These are phyloP conservation scores for Arabidopsis lyrata DNA, from an alignment of 441 rosid genomes.

Conservation along the genomic window DNA sequence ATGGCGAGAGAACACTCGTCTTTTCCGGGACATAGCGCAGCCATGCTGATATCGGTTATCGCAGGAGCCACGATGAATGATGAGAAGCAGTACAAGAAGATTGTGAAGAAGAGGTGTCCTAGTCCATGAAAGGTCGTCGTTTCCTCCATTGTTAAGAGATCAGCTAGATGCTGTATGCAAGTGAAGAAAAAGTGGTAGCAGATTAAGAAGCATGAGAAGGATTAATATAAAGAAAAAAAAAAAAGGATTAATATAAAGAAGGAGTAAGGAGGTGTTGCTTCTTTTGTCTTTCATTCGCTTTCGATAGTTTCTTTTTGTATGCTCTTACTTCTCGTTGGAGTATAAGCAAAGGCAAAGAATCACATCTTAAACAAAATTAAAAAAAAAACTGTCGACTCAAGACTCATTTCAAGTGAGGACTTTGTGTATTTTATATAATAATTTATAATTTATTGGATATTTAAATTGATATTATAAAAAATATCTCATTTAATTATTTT, in stretches of 20 bases:
- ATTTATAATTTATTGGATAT: no score
- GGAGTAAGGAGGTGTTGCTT: slow-evolving; percentile 28
- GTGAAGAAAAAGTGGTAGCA: slow-evolving; percentile 3
- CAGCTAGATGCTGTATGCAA: neutral
- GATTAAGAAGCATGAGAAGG: neutral
- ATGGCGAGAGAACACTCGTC: slow-evolving; percentile 49
- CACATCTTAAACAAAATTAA: slow-evolving; percentile 1
- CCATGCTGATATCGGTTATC: slow-evolving; percentile 48
- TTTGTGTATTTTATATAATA: neutral
- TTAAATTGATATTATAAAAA: no score
- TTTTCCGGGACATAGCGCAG: slow-evolving; percentile 51
- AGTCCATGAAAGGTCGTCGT: slow-evolving; percentile 34
- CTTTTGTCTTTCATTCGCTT: slow-evolving; percentile 29
- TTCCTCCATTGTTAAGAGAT: slow-evolving; percentile 37
- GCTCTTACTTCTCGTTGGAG: slow-evolving; percentile 42
- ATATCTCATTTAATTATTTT: no score
- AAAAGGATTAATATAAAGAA: slow-evolving; percentile 16
- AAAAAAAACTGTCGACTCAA: neutral
- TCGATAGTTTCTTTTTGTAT: slow-evolving; percentile 13
- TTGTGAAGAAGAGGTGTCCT: slow-evolving; percentile 46
- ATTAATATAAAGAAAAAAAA: slow-evolving; percentile 18
- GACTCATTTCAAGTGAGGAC: neutral
- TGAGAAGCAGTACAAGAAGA: slow-evolving; percentile 47
- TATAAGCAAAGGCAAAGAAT: slow-evolving; percentile 23
- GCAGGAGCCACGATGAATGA: slow-evolving; percentile 44